Base-by-base conservation (phyloP, 2,329 filamentous ascomycete genomes). In the Sporothrix protearum region DNA sequence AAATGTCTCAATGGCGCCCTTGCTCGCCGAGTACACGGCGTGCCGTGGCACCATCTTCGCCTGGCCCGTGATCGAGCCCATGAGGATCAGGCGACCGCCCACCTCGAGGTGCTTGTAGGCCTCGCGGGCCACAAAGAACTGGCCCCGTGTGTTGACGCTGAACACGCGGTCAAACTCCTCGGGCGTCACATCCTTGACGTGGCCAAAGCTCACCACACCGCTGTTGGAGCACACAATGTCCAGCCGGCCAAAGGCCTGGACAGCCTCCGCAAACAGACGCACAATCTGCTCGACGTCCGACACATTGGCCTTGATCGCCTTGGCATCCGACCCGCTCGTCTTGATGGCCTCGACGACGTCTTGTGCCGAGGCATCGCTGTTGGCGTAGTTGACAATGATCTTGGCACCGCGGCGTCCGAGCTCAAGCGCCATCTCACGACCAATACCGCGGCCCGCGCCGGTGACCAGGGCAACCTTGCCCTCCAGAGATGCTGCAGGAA, bases 111-210 rank as follows among this genome's bases (percentile, higher is more conserved):
- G 81, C 79, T 87, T 86, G 82, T 88, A 89, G 25, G 88, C 88
- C 55, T 87, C 85, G 76, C 88, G 86, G 6, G 86, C 87, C 45
- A 89, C 86, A 78, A 89, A 89, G 81, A 88, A 89, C 78, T 89
- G 87, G 8, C 86, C 87, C 22, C 85, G 80, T 2, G 87, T 83
- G 79, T 89, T 89, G 76, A 89, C 78, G 80, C 83, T 85, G 81
- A 89, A 88, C 61, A 88, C 86, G 72, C 87, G 85, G 78, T 89
- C 87, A 78, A 85, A 89, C 78, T 88, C 87, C 78, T 88, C 86
- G 81, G 78, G 75, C 3, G 85, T 81, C 5, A 89, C 86, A 73
- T 88, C 86, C 77, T 85, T 83, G 25, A 87, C 84, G 78, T 87
- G 85, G 74, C 87, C 85, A 82, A 87, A 88, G 73, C 80, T 83